Conservation (phyloP, 2,329 filamentous ascomycete genomes). For the Hymenoscyphus salicellus region DNA sequence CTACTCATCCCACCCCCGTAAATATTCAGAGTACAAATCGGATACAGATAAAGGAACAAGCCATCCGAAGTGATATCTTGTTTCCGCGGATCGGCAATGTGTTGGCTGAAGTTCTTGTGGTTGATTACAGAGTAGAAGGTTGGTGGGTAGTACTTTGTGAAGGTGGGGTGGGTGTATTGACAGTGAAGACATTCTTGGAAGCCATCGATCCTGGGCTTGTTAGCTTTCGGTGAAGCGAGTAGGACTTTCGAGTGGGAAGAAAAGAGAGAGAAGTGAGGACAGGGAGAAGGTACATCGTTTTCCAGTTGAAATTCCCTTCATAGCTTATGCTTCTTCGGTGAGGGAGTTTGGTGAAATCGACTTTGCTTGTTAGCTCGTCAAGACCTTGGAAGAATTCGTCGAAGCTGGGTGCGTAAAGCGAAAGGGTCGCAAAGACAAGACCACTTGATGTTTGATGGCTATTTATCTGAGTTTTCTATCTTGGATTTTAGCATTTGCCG, state of each 20-base stretch:
- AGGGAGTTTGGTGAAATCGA: constrained; percentile 53
- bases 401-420: constrained; percentile 46
- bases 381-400: constrained; percentile 53
- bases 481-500: background rate
- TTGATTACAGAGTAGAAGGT: constrained; percentile 55
- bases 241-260: too few species aligned
- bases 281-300: constrained; percentile 46
- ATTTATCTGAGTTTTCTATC: constrained; percentile 31
- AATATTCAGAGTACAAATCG: constrained; percentile 54
- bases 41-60: constrained; percentile 57
- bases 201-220: constrained; percentile 47
- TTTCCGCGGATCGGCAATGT: constrained; percentile 52
- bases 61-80: constrained; percentile 45
- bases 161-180: constrained; percentile 56
- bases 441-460: constrained; percentile 47
- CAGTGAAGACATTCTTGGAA: constrained; percentile 59
- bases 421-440: constrained; percentile 51
- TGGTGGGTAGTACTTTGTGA: constrained; percentile 53
- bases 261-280: background rate
- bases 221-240: background rate
- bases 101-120: constrained; percentile 53
- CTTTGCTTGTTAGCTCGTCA: constrained; percentile 45
- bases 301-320: constrained; percentile 57
- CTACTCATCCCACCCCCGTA: constrained; percentile 57
- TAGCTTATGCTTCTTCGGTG: constrained; percentile 53